Percentiles rank a stretch among this genome's conserved stretches.
phyloP scores from a whole-genome alignment of 805 yeast species.

The Saturnispora sanitii region DNA sequence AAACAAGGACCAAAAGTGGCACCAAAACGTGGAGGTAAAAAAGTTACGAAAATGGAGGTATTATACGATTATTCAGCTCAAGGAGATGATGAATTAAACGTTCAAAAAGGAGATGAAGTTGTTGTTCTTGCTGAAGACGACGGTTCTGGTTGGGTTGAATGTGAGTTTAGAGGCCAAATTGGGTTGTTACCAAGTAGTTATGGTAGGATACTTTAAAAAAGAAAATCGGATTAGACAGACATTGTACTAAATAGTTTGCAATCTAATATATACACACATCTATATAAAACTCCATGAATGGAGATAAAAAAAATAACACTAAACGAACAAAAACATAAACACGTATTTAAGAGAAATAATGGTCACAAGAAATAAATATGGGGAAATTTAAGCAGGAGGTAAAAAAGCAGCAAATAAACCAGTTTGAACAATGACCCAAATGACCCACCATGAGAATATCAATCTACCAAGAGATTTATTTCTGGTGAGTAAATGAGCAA shows the following conservation, averaged over 20 bases:
- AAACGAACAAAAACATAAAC: neutral
- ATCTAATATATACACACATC: no score
- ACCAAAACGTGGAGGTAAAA: conserved; percentile 64
- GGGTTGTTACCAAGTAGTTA: conserved; percentile 81
- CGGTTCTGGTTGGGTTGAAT: conserved; percentile 92
- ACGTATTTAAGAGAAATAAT: no score
- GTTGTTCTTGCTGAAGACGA: conserved; percentile 59
- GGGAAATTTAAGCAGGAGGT: conserved; percentile 87
- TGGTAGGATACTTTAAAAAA: conserved; percentile 30
- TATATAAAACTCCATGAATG: no score
- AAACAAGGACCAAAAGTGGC: conserved; percentile 64
- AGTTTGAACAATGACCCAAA: conserved; percentile 62
- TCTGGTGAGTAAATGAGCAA: conserved; percentile 27
- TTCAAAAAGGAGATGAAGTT: conserved; percentile 65
- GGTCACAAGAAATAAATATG: no score
- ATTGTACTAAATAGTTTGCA: no score
- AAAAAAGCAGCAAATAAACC: conserved; percentile 64
- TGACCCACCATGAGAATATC: conserved; percentile 35
- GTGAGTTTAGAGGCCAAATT: conserved; percentile 54
- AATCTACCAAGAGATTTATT: conserved; percentile 4
- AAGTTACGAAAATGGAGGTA: conserved; percentile 54
- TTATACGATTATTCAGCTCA: conserved; percentile 68
- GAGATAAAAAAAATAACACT: no score
- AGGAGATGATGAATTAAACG: conserved; percentile 70
- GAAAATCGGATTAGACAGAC: no score